These are phyloP conservation scores for Tulasnella sp. DNA, from an alignment of 768 basidiomycete genomes.

Conservation along the genomic window DNA sequence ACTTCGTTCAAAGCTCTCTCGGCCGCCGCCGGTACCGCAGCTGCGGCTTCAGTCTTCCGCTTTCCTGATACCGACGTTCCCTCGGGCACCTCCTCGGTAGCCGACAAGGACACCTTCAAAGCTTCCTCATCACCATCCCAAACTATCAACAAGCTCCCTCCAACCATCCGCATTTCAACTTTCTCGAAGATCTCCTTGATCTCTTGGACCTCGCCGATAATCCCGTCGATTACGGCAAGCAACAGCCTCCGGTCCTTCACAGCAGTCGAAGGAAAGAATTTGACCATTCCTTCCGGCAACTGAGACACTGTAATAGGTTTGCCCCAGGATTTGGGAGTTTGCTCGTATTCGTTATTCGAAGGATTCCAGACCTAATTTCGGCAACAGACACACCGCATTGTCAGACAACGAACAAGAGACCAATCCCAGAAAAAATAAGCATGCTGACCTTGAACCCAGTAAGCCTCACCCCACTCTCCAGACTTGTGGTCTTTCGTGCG, in stretches of 20 bases:
- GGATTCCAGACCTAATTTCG: slow-evolving; percentile 62
- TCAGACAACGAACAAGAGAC: background rate
- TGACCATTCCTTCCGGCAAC: slow-evolving; percentile 64
- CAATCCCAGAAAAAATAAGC: background rate
- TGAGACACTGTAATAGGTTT: slow-evolving; percentile 60
- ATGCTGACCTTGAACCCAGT: slow-evolving; percentile 81
- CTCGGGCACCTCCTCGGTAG: slow-evolving; percentile 20
- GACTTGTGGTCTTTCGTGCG: slow-evolving; percentile 62
- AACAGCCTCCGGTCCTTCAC: slow-evolving; percentile 41
- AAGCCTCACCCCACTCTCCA: slow-evolving; percentile 67
- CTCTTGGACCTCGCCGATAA: slow-evolving; percentile 28
- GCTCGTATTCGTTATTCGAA: slow-evolving; percentile 43
- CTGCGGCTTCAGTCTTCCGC: slow-evolving; percentile 13
- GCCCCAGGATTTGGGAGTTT: slow-evolving; percentile 70
- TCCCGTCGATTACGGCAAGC: slow-evolving; percentile 28
- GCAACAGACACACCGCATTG: background rate
- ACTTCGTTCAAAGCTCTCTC: slow-evolving; percentile 17
- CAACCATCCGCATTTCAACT: slow-evolving; percentile 72
- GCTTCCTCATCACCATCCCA: slow-evolving; percentile 57
- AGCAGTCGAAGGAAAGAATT: slow-evolving; percentile 57
- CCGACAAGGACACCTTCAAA: slow-evolving; percentile 31
- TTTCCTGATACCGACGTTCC: slow-evolving; percentile 1
- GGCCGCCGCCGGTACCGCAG: background rate
- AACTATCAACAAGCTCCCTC: slow-evolving; percentile 69
- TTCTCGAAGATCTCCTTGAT: slow-evolving; percentile 44